These are phyloP conservation scores for Jimgerdemannia flammicorona DNA, from an alignment of 192 early-diverging fungal genomes.

Conservation along the genomic window DNA sequence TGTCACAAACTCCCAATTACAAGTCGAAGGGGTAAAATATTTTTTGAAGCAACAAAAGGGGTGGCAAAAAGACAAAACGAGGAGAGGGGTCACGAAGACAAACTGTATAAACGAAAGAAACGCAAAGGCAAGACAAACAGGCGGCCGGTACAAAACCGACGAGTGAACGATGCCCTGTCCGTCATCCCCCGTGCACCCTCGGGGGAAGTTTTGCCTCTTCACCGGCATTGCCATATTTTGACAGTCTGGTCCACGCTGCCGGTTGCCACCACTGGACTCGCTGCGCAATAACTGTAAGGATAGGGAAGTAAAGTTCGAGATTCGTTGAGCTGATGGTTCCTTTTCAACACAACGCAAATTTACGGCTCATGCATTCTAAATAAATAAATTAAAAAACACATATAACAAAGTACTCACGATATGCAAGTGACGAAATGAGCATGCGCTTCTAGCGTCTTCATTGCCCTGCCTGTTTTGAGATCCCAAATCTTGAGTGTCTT, in stretches of 20 bases:
- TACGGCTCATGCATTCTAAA: neutral
- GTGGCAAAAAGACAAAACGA: constrained; percentile 1
- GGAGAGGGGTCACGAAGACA: neutral
- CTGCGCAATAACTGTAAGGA: constrained; percentile 37
- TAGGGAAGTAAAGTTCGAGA: neutral
- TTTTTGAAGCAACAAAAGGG: constrained; percentile 2
- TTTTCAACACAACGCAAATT: no score
- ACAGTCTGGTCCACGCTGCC: constrained; percentile 81
- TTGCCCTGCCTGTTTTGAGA: constrained; percentile 73
- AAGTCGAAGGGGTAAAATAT: constrained; percentile 11
- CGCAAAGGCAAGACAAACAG: no score
- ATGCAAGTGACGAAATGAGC: constrained; percentile 88
- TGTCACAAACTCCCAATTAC: neutral
- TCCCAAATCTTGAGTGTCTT: constrained; percentile 92
- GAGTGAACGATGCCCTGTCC: neutral
- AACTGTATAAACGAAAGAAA: no score
- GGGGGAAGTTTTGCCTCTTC: constrained; percentile 7
- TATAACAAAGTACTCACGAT: constrained; percentile 39
- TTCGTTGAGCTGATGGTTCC: neutral
- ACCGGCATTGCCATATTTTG: constrained; percentile 73
- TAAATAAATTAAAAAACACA: neutral
- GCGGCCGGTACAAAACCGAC: neutral
- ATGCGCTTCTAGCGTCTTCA: constrained; percentile 82
- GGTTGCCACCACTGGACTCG: constrained; percentile 74
- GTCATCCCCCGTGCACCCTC: neutral